Evolutionary conservation across 169 alveolate genomes (phyloP).

Genomic region (Eimeria sp.): DNA sequence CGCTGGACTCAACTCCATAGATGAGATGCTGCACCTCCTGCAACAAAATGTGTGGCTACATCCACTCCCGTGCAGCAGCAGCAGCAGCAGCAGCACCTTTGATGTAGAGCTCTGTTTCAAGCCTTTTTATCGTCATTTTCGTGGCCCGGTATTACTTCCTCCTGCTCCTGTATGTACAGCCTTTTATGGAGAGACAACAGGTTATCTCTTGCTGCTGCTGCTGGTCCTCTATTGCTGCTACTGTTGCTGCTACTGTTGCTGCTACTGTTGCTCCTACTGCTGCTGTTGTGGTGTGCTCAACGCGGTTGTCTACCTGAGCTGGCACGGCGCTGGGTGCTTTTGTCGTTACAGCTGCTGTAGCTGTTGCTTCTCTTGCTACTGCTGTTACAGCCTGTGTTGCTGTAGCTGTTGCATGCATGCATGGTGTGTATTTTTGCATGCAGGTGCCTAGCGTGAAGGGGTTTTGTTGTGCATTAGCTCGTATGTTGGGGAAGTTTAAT

Average conservation of each 20-base stretch:
- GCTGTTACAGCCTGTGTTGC: neutral
- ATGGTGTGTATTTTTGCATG: neutral
- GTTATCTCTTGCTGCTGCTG: neutral
- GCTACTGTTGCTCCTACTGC: neutral
- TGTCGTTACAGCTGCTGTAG: neutral
- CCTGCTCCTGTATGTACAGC: neutral
- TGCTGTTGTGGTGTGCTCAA: neutral
- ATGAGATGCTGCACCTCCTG: neutral
- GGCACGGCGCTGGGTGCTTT: neutral
- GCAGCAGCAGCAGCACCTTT: neutral
- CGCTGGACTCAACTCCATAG: neutral
- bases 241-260: neutral
- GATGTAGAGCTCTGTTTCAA: conserved; percentile 11
- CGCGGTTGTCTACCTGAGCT: neutral
- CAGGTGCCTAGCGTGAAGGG: neutral
- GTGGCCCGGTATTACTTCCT: neutral
- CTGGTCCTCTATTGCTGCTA: neutral
- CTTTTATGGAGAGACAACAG: neutral
- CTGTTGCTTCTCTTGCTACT: neutral
- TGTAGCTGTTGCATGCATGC: neutral
- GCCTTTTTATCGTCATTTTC: neutral
- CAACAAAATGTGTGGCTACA: neutral
- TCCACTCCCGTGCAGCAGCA: neutral
- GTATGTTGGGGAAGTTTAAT: neutral
- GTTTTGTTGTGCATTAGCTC: neutral